Evolutionary conservation across 495 filamentous ascomycete species (phyloP), one percentile per base, ranked within the genome.

Genomic region (Sordaria brevicollis): DNA sequence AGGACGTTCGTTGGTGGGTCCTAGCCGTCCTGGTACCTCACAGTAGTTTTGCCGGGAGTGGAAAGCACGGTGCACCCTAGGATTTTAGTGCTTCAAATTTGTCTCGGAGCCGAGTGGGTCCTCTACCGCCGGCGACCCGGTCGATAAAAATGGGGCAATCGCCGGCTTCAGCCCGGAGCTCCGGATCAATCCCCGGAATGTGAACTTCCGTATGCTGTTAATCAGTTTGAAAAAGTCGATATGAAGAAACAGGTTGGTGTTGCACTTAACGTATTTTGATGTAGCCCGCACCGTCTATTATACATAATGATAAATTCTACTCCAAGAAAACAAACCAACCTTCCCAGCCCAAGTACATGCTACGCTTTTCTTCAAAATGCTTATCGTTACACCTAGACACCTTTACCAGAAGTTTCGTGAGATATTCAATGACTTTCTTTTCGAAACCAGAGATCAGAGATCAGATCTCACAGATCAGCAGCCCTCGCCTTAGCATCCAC

Each of bases 401-500:
- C 43, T 15, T 49, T 43, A 0, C 41, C 41, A 21, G 8, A 5
- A 39, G 13, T 5, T n/a, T 41, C 5, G 38, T 41, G 17, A 6
- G 3, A 19, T 41, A n/a, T 41, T 41, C 38, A 5, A n/a, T 41
- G 15, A 25, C 7, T 19, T n/a, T n/a, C n/a, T n/a, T n/a, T n/a
- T 49, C 9, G 19, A 7, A 17, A 17, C 38, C n/a, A n/a, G n/a
- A n/a, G 15, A 41, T n/a, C 5, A 39, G 37, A 39, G 39, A 29
- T 57, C 49, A 57, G 21, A 49, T 31, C 41, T 71, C 67, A 77
- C 57, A 83, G 35, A 39, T 81, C 81, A 4, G 73, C 74, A 36
- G 68, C 77, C 72, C 81, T 74, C 17, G 77, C 76, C 77, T 78
- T 77, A 4, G 81, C 76, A 71, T 83, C 81, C 39, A 83, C 65